phyloP scores from a whole-genome alignment of 192 early-diverging fungal species.

The Coemansia sp. region DNA sequence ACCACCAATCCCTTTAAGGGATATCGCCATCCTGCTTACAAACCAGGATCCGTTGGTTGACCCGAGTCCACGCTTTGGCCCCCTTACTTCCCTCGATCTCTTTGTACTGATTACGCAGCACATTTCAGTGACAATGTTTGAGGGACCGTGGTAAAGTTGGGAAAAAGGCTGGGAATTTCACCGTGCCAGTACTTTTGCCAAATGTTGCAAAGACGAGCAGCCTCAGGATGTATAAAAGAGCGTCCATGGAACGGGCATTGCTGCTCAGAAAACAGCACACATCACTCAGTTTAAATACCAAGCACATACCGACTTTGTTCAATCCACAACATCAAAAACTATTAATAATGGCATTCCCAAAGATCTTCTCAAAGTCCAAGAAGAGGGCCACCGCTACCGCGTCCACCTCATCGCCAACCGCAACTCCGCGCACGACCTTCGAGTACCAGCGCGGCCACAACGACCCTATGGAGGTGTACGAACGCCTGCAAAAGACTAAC shows the following conservation, averaged over 20 bases:
- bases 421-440: slow-evolving; percentile 11
- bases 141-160: slow-evolving; percentile 5
- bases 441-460: neutral
- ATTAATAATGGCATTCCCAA: slow-evolving; percentile 13
- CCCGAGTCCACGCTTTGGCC: neutral
- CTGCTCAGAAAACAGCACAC: neutral
- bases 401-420: slow-evolving; percentile 3
- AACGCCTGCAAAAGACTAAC: slow-evolving; percentile 10
- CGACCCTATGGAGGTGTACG: slow-evolving; percentile 5
- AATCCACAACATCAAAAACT: too few species aligned
- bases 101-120: neutral
- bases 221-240: neutral
- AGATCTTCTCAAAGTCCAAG: slow-evolving; percentile 18
- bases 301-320: neutral
- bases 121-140: neutral
- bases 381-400: neutral
- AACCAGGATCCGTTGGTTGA: neutral
- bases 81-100: neutral
- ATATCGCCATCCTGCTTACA: neutral
- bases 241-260: neutral
- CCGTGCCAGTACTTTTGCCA: neutral
- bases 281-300: neutral
- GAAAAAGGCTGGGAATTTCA: neutral
- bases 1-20: neutral
- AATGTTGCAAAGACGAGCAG: neutral